Conservation (phyloP, 805 yeast genomes). For the Saturnispora besseyi region DNA sequence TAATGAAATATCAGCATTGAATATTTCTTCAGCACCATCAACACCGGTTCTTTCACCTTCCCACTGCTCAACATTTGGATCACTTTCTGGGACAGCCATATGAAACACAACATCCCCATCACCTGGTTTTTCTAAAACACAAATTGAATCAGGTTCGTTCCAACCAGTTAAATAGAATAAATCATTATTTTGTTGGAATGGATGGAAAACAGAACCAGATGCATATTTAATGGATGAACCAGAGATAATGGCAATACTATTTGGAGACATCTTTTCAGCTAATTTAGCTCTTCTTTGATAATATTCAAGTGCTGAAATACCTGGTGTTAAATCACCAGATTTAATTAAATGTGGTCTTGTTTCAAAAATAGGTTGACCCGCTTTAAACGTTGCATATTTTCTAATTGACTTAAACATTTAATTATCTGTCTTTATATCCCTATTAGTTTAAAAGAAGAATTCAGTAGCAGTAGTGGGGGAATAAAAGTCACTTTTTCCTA, state of each 20-base stretch:
- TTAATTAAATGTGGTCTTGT: conserved; percentile 70
- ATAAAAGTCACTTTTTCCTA: not conserved
- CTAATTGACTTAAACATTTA: conserved; percentile 3
- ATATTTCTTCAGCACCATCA: conserved; percentile 69
- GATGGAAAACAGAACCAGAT: conserved; percentile 85
- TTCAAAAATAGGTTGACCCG: conserved; percentile 85
- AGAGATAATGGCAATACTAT: conserved; percentile 62
- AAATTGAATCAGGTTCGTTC: conserved; percentile 79
- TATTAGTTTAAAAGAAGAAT: not conserved
- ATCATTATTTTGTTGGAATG: conserved; percentile 88
- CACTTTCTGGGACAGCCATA: conserved; percentile 80
- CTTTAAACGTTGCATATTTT: conserved; percentile 10
- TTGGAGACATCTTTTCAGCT: conserved; percentile 46
- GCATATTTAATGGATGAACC: conserved; percentile 71
- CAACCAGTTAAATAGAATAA: conserved; percentile 84
- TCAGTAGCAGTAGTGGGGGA: too few species aligned
- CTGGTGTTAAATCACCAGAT: conserved; percentile 80
- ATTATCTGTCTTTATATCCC: too few species aligned
- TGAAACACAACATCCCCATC: conserved; percentile 51
- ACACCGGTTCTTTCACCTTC: conserved; percentile 90
- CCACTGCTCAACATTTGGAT: conserved; percentile 78
- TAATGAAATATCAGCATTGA: conserved; percentile 76
- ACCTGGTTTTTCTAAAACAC: conserved; percentile 53
- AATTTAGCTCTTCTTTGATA: conserved; percentile 59
- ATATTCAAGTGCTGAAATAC: conserved; percentile 78